A percentile compares a stretch with the other conserved stretches of the same genome.
These are phyloP conservation scores for Salmacisia buchloeana DNA, from an alignment of 1,284 basidiomycete species.

Conservation along the genomic window DNA sequence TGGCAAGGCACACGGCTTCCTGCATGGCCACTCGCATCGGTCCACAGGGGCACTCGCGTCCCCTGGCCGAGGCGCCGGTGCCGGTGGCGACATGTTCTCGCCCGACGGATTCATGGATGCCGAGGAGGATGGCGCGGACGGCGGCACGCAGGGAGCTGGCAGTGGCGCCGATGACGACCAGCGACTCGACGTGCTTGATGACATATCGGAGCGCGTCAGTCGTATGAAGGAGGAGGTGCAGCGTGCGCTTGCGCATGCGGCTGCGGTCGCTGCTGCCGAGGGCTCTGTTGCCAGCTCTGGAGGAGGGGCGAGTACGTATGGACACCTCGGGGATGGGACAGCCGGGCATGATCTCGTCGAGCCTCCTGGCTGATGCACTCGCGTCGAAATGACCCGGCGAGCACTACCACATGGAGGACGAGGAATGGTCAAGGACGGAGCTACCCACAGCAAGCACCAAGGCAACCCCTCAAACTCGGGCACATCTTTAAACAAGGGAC, in stretches of 20 bases:
- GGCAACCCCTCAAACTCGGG: no score
- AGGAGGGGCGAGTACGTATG: background rate
- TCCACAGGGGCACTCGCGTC: no score
- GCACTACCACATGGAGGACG: background rate
- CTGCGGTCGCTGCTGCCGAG: background rate
- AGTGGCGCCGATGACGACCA: constrained; percentile 1
- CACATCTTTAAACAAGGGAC: no score
- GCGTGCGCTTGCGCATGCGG: background rate
- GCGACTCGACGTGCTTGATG: background rate
- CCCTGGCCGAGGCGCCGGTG: no score
- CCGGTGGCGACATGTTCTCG: no score
- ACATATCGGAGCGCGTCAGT: constrained; percentile 4
- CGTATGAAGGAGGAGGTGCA: constrained; percentile 1
- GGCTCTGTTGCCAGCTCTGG: background rate
- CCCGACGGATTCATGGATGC: no score
- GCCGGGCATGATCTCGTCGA: constrained; percentile 1
- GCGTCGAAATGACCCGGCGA: no score
- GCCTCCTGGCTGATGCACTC: background rate
- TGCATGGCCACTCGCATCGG: background rate
- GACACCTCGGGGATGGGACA: background rate
- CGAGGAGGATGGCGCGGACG: no score
- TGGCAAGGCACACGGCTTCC: background rate
- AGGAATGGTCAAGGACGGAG: no score
- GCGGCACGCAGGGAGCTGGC: no score
- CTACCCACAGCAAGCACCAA: no score